Percentiles rank a stretch among this genome's conserved stretches.
Conservation (phyloP, 1,284 basidiomycete genomes). For the Leccinum cinnamomeum region DNA sequence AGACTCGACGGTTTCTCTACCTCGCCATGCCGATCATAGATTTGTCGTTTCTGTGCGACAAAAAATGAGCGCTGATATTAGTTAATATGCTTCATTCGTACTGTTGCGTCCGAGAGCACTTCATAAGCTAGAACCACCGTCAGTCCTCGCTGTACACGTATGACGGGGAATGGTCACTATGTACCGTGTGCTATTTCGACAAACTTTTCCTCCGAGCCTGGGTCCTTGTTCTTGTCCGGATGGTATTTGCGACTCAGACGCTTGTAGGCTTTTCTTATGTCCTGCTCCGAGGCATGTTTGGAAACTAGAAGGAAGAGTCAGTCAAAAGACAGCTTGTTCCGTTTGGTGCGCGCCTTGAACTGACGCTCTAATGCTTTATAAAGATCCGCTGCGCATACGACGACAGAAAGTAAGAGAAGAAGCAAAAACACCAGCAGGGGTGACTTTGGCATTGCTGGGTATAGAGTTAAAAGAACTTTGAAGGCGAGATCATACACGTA, state of each 20-base stretch:
- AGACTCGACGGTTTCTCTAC: slow-evolving; percentile 37
- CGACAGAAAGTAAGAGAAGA: slow-evolving; percentile 45
- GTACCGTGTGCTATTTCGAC: slow-evolving; percentile 88
- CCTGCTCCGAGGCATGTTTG: slow-evolving; percentile 77
- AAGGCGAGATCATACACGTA: slow-evolving; percentile 27
- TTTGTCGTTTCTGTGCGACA: slow-evolving; percentile 71
- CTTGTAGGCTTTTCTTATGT: slow-evolving; percentile 91
- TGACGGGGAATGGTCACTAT: slow-evolving; percentile 24
- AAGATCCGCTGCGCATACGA: slow-evolving; percentile 64
- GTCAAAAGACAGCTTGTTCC: slow-evolving; percentile 32
- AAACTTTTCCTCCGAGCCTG: slow-evolving; percentile 80
- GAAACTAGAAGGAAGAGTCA: slow-evolving; percentile 52
- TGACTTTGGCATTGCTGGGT: slow-evolving; percentile 25
- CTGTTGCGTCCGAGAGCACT: slow-evolving; percentile 79
- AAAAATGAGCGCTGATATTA: slow-evolving; percentile 1
- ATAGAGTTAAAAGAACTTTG: not conserved
- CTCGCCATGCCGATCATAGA: slow-evolving; percentile 92
- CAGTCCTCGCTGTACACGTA: slow-evolving; percentile 9
- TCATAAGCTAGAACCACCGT: slow-evolving; percentile 73
- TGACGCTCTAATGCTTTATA: slow-evolving; percentile 76
- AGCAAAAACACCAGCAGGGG: slow-evolving; percentile 39
- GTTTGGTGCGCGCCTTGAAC: slow-evolving; percentile 41
- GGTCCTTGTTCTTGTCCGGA: slow-evolving; percentile 91
- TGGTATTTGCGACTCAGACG: slow-evolving; percentile 87
- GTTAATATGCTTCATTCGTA: slow-evolving; percentile 33